A percentile compares a stretch with the other conserved stretches of the same genome.
phyloP scores from a whole-genome alignment of 345 rosid genomes.

The Odontarrhena argentea region DNA sequence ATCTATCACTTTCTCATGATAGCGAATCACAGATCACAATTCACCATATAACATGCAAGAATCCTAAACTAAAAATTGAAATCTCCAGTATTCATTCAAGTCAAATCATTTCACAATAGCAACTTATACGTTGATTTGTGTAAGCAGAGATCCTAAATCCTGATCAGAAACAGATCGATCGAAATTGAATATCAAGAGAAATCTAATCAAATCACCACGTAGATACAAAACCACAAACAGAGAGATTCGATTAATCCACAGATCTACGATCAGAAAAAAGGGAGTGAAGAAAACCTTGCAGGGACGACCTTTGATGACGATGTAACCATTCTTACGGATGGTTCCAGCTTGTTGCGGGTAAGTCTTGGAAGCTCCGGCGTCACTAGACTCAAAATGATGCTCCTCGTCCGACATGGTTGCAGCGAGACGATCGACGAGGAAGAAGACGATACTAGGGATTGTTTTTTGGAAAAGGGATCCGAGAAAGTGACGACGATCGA shows the following conservation, averaged over 20 bases:
- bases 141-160: not conserved
- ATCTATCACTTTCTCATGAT: not conserved
- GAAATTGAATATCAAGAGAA: not conserved
- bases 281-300: slow-evolving; percentile 47
- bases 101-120: not conserved
- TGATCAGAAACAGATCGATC: not conserved
- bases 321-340: slow-evolving; percentile 64
- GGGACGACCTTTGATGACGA: slow-evolving; percentile 65
- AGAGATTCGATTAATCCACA: not conserved
- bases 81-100: not conserved
- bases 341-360: slow-evolving; percentile 73
- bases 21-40: slow-evolving; percentile 5
- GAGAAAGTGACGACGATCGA: slow-evolving; percentile 9
- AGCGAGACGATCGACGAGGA: not conserved
- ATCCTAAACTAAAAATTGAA: not conserved
- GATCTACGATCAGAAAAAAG: not conserved
- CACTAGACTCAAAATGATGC: slow-evolving; percentile 67
- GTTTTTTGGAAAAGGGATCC: not conserved
- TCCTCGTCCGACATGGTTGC: slow-evolving; percentile 66
- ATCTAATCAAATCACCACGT: not conserved
- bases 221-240: not conserved
- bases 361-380: slow-evolving; percentile 75
- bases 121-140: not conserved
- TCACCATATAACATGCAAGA: slow-evolving; percentile 15
- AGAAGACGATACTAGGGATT: not conserved